A percentile compares a stretch with the other conserved stretches of the same genome.
phyloP scores from a whole-genome alignment of 345 rosid species.

The Geranium rotundifolium region DNA sequence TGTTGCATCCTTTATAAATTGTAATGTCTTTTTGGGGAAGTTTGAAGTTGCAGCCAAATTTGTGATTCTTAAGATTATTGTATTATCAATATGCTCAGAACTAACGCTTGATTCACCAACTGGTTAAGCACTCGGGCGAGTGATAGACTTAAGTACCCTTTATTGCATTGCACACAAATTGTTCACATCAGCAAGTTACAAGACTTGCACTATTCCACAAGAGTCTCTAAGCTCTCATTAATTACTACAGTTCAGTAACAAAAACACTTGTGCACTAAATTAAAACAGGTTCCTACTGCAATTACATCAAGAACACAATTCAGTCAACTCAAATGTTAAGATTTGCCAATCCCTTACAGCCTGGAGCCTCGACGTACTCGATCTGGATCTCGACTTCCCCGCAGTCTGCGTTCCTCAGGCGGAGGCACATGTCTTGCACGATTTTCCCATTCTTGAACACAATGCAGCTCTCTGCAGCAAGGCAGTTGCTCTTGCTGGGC shows the following conservation, averaged over 20 bases:
- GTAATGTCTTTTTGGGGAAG: no score
- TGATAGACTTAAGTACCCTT: no score
- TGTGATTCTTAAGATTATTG: no score
- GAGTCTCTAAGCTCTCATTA: not conserved
- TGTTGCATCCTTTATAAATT: slow-evolving; percentile 8
- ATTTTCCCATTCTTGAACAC: slow-evolving; percentile 35
- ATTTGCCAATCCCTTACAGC: not conserved
- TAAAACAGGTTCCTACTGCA: no score
- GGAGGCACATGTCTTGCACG: slow-evolving; percentile 45
- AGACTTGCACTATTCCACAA: not conserved
- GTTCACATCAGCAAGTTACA: not conserved
- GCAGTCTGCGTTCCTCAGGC: slow-evolving; percentile 39
- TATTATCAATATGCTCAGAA: no score
- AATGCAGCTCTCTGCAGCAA: slow-evolving; percentile 45
- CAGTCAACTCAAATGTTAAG: not conserved
- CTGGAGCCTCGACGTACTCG: slow-evolving; percentile 48
- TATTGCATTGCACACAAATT: not conserved
- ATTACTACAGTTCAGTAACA: no score
- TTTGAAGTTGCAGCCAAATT: no score
- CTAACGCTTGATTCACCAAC: no score
- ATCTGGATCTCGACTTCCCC: slow-evolving; percentile 61
- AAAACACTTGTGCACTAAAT: no score
- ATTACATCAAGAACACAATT: no score
- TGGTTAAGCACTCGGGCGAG: no score
- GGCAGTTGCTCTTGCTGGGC: slow-evolving; percentile 35